Evolutionary conservation across 371 early-diverging fungal genomes (phyloP).

Genomic region (Phascolomyces articulosus): DNA sequence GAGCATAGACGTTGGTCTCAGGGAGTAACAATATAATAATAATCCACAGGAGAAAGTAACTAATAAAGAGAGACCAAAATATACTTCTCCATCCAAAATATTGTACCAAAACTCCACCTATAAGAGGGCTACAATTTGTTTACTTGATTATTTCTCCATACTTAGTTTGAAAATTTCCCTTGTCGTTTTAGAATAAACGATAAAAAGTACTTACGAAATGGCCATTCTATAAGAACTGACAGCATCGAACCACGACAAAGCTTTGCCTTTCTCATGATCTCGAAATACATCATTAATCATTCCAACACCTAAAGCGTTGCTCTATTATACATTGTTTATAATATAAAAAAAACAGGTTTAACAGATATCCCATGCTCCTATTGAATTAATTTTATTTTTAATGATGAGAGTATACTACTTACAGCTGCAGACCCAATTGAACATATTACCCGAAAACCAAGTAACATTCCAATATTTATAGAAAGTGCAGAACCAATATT

Average conservation of each 20-base stretch:
- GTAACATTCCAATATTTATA: neutral
- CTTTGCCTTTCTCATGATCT: conserved; percentile 38
- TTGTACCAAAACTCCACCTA: conserved; percentile 47
- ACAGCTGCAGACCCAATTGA: neutral
- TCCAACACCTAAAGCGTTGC: conserved; percentile 50
- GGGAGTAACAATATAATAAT: conserved; percentile 40
- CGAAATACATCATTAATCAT: conserved; percentile 48
- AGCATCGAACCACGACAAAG: conserved; percentile 36
- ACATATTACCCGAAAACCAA: neutral
- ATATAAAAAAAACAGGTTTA: too few relatives aligned
- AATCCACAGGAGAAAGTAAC: conserved; percentile 25
- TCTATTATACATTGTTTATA: too few relatives aligned
- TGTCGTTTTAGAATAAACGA: neutral
- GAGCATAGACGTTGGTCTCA: conserved; percentile 26
- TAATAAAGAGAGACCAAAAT: conserved; percentile 35
- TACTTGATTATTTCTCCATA: too few relatives aligned
- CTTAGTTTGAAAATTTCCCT: too few relatives aligned
- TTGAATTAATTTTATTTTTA: too few relatives aligned
- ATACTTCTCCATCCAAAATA: conserved; percentile 50
- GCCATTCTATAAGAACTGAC: conserved; percentile 36
- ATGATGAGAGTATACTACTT: too few relatives aligned
- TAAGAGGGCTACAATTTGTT: conserved; percentile 41
- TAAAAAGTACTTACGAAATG: conserved; percentile 22
- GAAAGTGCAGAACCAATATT: neutral
- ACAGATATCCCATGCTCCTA: too few relatives aligned